Base-by-base conservation (phyloP, 2,329 filamentous ascomycete species). In the Rhinocladiella mackenziei region DNA sequence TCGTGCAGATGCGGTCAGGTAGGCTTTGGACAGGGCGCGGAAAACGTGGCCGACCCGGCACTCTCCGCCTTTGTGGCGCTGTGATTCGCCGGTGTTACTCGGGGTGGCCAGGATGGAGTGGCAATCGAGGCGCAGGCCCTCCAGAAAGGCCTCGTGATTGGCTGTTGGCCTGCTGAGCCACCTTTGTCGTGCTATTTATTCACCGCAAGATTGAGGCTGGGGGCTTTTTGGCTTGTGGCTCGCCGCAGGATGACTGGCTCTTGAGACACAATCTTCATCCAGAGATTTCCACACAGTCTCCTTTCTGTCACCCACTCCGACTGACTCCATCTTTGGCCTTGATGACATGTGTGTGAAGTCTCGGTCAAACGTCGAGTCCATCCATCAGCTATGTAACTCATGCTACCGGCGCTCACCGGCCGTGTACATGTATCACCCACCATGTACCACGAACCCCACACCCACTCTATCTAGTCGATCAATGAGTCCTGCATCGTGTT, bases 1-100 rank as follows among this genome's bases (percentile, higher is more conserved):
- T 50, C 43, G 43, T 46, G 50, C 43, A 47, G 50, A 50, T 50
- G 43, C 50, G 50, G 50, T 53, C 46, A 39, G 36, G 23, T 32
- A 25, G 30, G 39, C 23, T 36, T 17, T 11, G 17, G 13, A 9
- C 32, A 43, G 41, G 43, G 41, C 17, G 17, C 11, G 17, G 38
- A 48, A 50, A 51, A 51, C 49, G 49, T 51, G 49, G 49, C 9
- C 25, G 14, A 11, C 13, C 42, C 43, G 36, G 8, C 13, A 18
- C 13, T 26, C 19, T 28, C 40, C 30, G 17, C 19, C 9, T 8
- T 2, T 3, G 2, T 5, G n/a, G 23, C 20, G 7, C 10, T 4
- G 14, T 42, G 19, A 46, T 50, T 50, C 45, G 49, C 22, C 13
- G 11, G 2, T 28, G 10, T 6, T 31, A 1, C 17, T 48, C 49